Base-by-base conservation (phyloP, 2,329 filamentous ascomycete species). In the Diaporthe citri region DNA sequence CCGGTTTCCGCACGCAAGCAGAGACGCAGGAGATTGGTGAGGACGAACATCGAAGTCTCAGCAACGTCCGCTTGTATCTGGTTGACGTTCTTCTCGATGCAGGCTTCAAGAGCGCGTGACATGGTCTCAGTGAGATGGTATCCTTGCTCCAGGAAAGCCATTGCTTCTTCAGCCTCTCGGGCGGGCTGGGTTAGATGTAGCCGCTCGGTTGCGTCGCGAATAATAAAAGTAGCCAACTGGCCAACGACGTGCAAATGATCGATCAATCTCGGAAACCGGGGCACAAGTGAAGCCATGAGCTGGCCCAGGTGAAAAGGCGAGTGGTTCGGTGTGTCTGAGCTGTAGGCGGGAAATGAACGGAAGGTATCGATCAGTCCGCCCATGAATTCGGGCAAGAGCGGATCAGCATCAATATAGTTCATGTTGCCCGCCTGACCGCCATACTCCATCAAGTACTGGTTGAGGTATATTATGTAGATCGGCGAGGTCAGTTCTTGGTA, bases 21-120 rank as follows among this genome's bases (percentile, higher is more conserved):
- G 12, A 81, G 71, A 51, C 82, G 85, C 28, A 89, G 81, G 12
- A 91, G 85, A 7, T 85, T 83, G 3, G 85, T 82, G 34, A 91
- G 82, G 20, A 83, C 82, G 2, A 78, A 77, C 25, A 90, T 81
- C 17, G 86, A 80, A 22, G 72, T 74, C 20, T 80, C 78, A 0
- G 87, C 85, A 39, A 83, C 85, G 2, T 91, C 89, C 20, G 82
- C 82, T 20, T 83, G 84, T 25, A 92, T 82, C 66, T 85, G 85
- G 13, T 89, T 90, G 56, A 89, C 85, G 73, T 88, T 87, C 78
- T 90, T 92, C 41, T 91, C 89, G 57, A 92, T 86, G 72, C 89
- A 84, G 4, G 78, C 77, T 4, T 84, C 83, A 22, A 92, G 78
- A 6, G 85, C 84, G 8, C 78, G 78, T 1, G 87, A 86, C 51